Base-by-base conservation (phyloP, 2,329 filamentous ascomycete genomes). In the Xylariaceae sp. region DNA sequence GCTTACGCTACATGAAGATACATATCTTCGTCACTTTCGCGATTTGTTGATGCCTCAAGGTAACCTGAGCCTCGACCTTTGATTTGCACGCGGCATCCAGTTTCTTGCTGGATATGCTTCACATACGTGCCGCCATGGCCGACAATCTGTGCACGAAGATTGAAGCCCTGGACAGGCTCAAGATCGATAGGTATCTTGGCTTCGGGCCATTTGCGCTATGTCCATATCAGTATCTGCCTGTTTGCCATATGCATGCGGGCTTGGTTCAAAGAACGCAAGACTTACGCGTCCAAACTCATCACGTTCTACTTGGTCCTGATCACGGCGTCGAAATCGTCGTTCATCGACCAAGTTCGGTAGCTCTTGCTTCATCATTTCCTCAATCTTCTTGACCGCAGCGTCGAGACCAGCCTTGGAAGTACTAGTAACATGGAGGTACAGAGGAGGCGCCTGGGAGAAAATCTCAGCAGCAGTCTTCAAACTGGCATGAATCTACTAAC, bases 181-280 rank as follows among this genome's bases (percentile, higher is more conserved):
- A 99, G 84, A 58, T 85, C 84, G 63, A 99, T 92, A 1, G 90
- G 86, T 47, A 99, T 95, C 65, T 88, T 90, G 74, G 96, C 91
- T 68, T 97, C 94, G 1, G 94, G 92, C 94, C 94, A 99, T 89
- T 97, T 99, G 63, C 92, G 90, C 90, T 95, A n/a, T 37, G 18
- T n/a, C 34, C 16, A 49, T 62, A 30, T 37, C n/a, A 40, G 36
- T 45, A 50, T 67, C 55, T 64, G 57, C 41, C 42, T 22, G 29
- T 12, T 15, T n/a, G 7, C 40, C 26, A 22, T 32, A 6, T 12
- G 16, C 5, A 39, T 21, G 6, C 13, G 16, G 32, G 2, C 37
- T 16, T 36, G 19, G 34, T 57, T 54, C 34, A 15, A 13, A 19
- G n/a, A 15, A 32, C 46, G 18, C 41, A 41, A n/a, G 57, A 69